Base-by-base conservation (phyloP, 225 moss, liverwort and hornwort species). In the Pleurozium schreberi region DNA sequence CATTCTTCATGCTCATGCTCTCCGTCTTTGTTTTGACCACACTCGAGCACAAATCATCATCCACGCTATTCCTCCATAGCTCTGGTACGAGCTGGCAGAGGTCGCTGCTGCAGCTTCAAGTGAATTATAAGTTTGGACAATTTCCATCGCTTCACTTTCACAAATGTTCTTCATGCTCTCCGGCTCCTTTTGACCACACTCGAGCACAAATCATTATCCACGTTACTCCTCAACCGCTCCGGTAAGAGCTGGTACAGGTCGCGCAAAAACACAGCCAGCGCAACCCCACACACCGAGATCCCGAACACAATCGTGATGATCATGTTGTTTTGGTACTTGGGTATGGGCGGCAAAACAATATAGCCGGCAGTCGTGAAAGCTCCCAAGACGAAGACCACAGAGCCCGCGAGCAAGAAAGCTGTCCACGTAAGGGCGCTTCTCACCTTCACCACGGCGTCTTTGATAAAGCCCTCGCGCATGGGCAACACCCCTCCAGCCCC, bases 401-500 rank as follows among this genome's bases (percentile, higher is more conserved):
- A 93, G 50, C 91, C 90, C 43, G 91, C 94, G 13, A 94, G 82
- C 40, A 94, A 84, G 45, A 93, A 89, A 47, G 94, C 89, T 11
- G 94, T 93, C 90, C 92, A 93, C 9, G 90, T 38, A 4, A 94
- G 91, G 11, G 93, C 94, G 38, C 88, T 71, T 18, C 93, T 81
- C 82, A 94, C 92, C 77, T 94, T 93, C 78, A 86, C 42, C 80
- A 94, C 93, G 6, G 92, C 92, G 36, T 93, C 92, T 80, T 93
- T 94, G 74, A 94, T 94, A 47, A 94, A 93, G 33, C 92, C 82
- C 28, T 94, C 90, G 4, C 91, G 90, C 89, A 92, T 90, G 38
- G 92, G 93, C 87, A 94, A 47, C 55, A 94, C 93, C 31, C 92
- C 94, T 69, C 93, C 94, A 16, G 92, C 92, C 23, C 93, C 94